phyloP scores from a whole-genome alignment of 2,329 filamentous ascomycete genomes.

The Metarhizium anisopliae region DNA sequence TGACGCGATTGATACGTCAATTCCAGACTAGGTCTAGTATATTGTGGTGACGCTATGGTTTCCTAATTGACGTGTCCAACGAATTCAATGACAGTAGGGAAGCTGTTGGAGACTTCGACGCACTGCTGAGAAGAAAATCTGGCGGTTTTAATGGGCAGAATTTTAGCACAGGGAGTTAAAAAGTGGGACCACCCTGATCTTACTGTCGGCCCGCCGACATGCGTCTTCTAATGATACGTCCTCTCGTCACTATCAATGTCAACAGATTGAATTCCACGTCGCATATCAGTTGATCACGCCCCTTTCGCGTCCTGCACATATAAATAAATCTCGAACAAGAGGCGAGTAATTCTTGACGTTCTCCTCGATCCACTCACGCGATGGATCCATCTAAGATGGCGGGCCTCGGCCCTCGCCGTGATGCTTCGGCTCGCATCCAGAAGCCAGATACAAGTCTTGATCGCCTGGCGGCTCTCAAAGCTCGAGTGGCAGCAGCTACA shows the following conservation, averaged over 20 bases:
- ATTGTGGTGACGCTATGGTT: too few species aligned
- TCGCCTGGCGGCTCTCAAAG: conserved; percentile 67
- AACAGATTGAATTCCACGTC: not conserved
- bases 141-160: not conserved
- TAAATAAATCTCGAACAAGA: not conserved
- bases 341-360: not conserved
- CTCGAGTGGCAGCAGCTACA: conserved; percentile 69
- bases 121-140: not conserved
- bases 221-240: too few species aligned
- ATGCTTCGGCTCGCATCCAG: conserved; percentile 44
- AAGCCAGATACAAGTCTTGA: conserved; percentile 51
- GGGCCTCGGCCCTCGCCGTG: conserved; percentile 47
- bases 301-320: not conserved
- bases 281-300: not conserved
- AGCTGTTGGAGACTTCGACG: too few species aligned
- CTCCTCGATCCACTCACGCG: conserved; percentile 4
- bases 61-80: too few species aligned
- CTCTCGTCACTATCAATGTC: too few species aligned
- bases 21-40: too few species aligned
- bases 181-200: not conserved
- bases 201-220: too few species aligned
- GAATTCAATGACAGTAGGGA: too few species aligned
- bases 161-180: not conserved
- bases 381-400: conserved; percentile 45
- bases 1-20: too few species aligned